Evolutionary conservation across 2,329 filamentous ascomycete genomes (phyloP), one percentile per base, ranked within the genome.

Genomic region (Arthrocladium fulminans): DNA sequence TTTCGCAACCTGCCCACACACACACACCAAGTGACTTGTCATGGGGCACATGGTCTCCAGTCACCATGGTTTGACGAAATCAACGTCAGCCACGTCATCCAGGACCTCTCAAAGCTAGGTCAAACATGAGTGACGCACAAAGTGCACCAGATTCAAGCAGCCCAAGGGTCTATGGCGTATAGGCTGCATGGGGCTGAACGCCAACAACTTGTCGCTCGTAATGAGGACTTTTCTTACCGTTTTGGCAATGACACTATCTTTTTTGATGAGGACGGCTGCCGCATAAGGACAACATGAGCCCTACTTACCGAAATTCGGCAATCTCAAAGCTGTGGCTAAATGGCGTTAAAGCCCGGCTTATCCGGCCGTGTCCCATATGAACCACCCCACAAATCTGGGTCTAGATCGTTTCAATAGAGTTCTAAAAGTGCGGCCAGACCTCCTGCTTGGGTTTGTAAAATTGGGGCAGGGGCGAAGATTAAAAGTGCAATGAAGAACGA

Each of bases 271-370:
- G 7, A 29, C 13, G 13, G 7, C 27, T 13, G 27, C 13, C 27
- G 13, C 7, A 7, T n/a, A 35, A 35, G 32, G 32, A 29, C 27
- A n/a, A 15, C 6, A 7, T 15, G 4, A 15, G 17, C 6, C 13
- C 32, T 35, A 15, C 32, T 35, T 35, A 35, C n/a, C 32, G 32
- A 35, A 35, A 35, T 35, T 15, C 32, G 32, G 32, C 32, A 35
- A 35, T 35, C 32, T 35, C 32, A n/a, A 35, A 35, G 27, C 7
- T 13, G 7, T 29, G 13, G 27, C 27, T 29, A 29, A 29, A 29
- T 13, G 27, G 13, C 27, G 27, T 29, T 29, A 29, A 13, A 29
- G 27, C 13, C n/a, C n/a, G n/a, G n/a, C n/a, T n/a, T n/a, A n/a
- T n/a, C n/a, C n/a, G n/a, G n/a, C n/a, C n/a, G n/a, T n/a, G n/a